These are phyloP conservation scores for Trametes versicolor DNA, from an alignment of 1,284 basidiomycete genomes.

Conservation along the genomic window DNA sequence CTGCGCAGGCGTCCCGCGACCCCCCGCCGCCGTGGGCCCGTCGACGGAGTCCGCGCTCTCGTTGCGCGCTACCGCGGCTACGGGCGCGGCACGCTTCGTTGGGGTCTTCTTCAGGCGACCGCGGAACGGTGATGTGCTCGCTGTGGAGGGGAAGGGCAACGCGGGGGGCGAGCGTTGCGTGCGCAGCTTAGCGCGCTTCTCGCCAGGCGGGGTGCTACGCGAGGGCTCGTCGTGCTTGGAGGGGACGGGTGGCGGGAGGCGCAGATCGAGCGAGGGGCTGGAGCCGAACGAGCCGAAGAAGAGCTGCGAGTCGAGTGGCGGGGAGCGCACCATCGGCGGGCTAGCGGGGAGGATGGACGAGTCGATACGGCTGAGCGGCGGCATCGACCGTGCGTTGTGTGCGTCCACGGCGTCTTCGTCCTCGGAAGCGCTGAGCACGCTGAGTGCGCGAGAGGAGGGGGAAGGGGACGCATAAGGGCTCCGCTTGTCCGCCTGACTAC, in stretches of 20 bases:
- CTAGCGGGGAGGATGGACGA: slow-evolving; percentile 45
- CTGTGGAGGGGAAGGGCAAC: slow-evolving; percentile 42
- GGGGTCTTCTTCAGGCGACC: slow-evolving; percentile 37
- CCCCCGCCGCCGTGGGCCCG: slow-evolving; percentile 11
- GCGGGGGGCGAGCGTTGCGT: slow-evolving; percentile 36
- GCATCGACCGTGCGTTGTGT: slow-evolving; percentile 1
- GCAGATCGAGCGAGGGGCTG: slow-evolving; percentile 30
- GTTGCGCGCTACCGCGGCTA: slow-evolving; percentile 12
- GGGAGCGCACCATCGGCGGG: slow-evolving; percentile 46
- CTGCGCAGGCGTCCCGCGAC: slow-evolving; percentile 38
- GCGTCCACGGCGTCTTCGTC: background rate
- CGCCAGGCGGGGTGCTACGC: background rate
- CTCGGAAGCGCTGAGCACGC: background rate
- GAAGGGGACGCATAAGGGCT: slow-evolving; percentile 29
- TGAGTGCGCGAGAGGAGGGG: background rate
- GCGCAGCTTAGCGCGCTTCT: slow-evolving; percentile 35
- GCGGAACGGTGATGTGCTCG: slow-evolving; percentile 35
- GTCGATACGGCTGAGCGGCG: slow-evolving; percentile 35
- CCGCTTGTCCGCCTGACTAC: slow-evolving; percentile 33
- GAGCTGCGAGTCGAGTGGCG: slow-evolving; percentile 47
- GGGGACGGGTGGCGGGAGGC: slow-evolving; percentile 6
- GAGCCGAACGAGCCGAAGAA: slow-evolving; percentile 43
- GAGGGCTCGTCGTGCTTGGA: background rate
- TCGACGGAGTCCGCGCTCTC: slow-evolving; percentile 16
- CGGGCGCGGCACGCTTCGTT: slow-evolving; percentile 12